Evolutionary conservation across 179 eudicot genomes (phyloP), one percentile per base, ranked within the genome.

Genomic region (Nepenthes alata): DNA sequence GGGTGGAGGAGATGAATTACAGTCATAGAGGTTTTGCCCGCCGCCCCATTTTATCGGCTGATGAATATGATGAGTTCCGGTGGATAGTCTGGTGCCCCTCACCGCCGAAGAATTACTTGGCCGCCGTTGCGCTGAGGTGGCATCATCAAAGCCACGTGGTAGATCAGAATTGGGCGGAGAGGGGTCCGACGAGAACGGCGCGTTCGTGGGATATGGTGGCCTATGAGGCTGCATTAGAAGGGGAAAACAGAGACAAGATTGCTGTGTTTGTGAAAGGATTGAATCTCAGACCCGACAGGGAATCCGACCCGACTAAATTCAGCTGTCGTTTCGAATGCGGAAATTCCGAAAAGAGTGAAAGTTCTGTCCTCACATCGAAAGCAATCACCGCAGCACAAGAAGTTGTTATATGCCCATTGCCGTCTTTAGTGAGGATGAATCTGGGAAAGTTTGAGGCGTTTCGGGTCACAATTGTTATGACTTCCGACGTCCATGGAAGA

Each of bases 341-440:
- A 37, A 76, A 63, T 12, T 60, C 58, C 16, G 44, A 66, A 67
- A 72, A 72, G 35, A 64, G 34, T 52, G 66, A 64, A 8, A 69
- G 61, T 3, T 62, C 38, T 54, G 57, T n/a, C 44, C 64, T 78
- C 35, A 75, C 62, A 12, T 66, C 90, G 0, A 72, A 56, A 58
- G 97, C 98, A 5, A 59, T 82, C 10, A 75, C 83, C 1, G 97
- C 90, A 14, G 95, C 90, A 51, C 98, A 93, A 63, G 96, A 93
- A 65, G 81, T 89, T 8, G 82, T 93, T 67, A 74, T 97, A 68
- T 93, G 98, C 57, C 72, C 72, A 2, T 47, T 89, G 63, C 98
- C 97, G 0, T 56, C 36, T 6, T 73, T 65, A 25, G 48, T 87
- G 69, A 59, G 50, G 67, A 62, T 36, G 56, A 73, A 73, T 5